Conservation (phyloP, 163 green algal species). For the Chloromonas sp. region DNA sequence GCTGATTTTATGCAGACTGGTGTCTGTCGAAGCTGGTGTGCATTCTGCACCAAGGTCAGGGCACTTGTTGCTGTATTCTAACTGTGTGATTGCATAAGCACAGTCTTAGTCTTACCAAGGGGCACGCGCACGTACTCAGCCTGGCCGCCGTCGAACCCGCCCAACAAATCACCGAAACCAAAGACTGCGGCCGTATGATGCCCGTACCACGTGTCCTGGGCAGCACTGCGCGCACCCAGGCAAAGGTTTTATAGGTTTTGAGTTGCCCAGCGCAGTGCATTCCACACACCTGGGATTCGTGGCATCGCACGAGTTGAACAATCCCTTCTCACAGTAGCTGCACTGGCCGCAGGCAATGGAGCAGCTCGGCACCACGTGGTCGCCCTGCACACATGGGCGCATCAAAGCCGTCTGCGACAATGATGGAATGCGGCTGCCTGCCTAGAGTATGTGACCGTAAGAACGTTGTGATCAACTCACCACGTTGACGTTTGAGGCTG, state of each 20-base stretch:
- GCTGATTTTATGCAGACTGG: too few relatives aligned
- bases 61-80: too few relatives aligned
- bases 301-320: slow-evolving; percentile 40
- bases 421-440: too few relatives aligned
- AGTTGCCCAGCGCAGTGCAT: too few relatives aligned
- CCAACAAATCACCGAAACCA: slow-evolving; percentile 50
- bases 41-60: too few relatives aligned
- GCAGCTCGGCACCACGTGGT: slow-evolving; percentile 39
- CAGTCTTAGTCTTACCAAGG: slow-evolving; percentile 33
- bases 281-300: slow-evolving; percentile 53
- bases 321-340: slow-evolving; percentile 45
- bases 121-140: slow-evolving; percentile 65
- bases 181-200: slow-evolving; percentile 41
- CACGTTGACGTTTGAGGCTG: slow-evolving; percentile 17
- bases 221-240: slow-evolving; percentile 1
- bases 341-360: slow-evolving; percentile 54
- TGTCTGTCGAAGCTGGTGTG: too few relatives aligned
- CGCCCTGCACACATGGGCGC: slow-evolving; percentile 6
- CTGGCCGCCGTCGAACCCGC: slow-evolving; percentile 63
- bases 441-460: too few relatives aligned
- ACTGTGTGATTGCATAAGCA: too few relatives aligned
- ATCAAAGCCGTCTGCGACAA: too few relatives aligned
- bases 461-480: too few relatives aligned
- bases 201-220: slow-evolving; percentile 60
- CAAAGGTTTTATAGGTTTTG: too few relatives aligned